Evolutionary conservation across 1,284 basidiomycete species (phyloP), one percentile per base, ranked within the genome.

Genomic region (Trichosporon ovoides): DNA sequence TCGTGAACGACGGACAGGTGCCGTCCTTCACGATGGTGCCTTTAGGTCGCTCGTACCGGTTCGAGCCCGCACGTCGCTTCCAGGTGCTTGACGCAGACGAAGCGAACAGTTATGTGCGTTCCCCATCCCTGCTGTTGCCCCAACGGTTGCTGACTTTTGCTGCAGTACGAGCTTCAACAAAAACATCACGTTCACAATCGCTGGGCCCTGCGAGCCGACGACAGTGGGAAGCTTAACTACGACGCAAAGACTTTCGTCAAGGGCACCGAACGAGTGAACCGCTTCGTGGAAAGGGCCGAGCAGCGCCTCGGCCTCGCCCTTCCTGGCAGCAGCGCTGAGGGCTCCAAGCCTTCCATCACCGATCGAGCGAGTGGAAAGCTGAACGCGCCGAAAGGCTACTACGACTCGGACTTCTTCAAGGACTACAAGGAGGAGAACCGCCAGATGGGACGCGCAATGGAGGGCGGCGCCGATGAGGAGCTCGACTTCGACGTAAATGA

Each of bases 401-500:
- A 64, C 48, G 70, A 72, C 22, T 48, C 43, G 9, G 18, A 22
- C 7, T 48, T 28, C 14, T 48, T 48, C 34, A 73, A 76, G 52
- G 74, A 76, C 55, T 67, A 61, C 49, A 60, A 56, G 34, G 63
- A 65, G 16, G 74, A 76, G 60, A 66, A 69, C 13, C 60, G 73
- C 36, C 59, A 64, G 22, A 50, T 69, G 4, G 68, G 68, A 22
- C 59, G 70, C 35, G 74, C 73, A 4, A 48, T 76, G 20, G 74
- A 76, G 57, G 74, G 72, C 20, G 73, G 71, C 4, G 55, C 66
- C 11, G 74, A 72, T 53, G 73, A 74, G 58, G 74, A 76, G 56
- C 64, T 76, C 10, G 74, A 76, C 59, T 76, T 68, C 53, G 73
- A 76, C 53, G 63, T 66, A 18, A 67, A 69, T 40, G 74, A 76